These are phyloP conservation scores for Chaetomium tenue DNA, from an alignment of 495 filamentous ascomycete genomes.

Conservation along the genomic window DNA sequence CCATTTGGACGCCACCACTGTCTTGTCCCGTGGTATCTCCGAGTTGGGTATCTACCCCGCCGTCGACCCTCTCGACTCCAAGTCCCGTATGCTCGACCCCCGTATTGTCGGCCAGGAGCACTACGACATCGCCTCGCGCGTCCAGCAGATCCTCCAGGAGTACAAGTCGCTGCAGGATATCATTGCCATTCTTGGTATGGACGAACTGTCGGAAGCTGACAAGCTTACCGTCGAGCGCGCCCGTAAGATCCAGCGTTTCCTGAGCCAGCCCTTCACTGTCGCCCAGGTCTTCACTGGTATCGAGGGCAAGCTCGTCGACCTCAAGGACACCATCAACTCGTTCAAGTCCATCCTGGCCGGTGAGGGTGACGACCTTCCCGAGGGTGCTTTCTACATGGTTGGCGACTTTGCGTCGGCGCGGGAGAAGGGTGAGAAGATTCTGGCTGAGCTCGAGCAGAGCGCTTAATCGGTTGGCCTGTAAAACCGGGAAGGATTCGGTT, in stretches of 20 bases:
- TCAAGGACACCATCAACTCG: constrained; percentile 94
- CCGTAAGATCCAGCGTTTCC: constrained; percentile 99
- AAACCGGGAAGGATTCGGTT: constrained; percentile 35
- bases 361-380: constrained; percentile 92
- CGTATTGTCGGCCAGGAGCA: constrained; percentile 97
- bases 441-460: constrained; percentile 84
- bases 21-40: constrained; percentile 99
- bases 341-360: constrained; percentile 98
- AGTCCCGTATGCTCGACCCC: constrained; percentile 99
- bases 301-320: constrained; percentile 92
- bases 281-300: constrained; percentile 99
- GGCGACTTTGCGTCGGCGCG: constrained; percentile 90
- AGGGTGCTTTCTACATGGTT: constrained; percentile 98
- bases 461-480: constrained; percentile 54
- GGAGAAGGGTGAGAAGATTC: constrained; percentile 98
- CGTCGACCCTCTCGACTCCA: constrained; percentile 99
- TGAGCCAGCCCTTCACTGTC: constrained; percentile 98
- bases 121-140: constrained; percentile 89
- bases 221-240: constrained; percentile 99
- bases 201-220: constrained; percentile 96
- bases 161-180: constrained; percentile 99
- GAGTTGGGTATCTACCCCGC: constrained; percentile 99
- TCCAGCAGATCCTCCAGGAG: constrained; percentile 99
- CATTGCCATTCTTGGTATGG: constrained; percentile 99
- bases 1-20: constrained; percentile 99